Percentiles rank a stretch among this genome's conserved stretches.
Evolutionary conservation across 1,284 basidiomycete genomes (phyloP).

Genomic region (Lentinula novae-zelandiae): DNA sequence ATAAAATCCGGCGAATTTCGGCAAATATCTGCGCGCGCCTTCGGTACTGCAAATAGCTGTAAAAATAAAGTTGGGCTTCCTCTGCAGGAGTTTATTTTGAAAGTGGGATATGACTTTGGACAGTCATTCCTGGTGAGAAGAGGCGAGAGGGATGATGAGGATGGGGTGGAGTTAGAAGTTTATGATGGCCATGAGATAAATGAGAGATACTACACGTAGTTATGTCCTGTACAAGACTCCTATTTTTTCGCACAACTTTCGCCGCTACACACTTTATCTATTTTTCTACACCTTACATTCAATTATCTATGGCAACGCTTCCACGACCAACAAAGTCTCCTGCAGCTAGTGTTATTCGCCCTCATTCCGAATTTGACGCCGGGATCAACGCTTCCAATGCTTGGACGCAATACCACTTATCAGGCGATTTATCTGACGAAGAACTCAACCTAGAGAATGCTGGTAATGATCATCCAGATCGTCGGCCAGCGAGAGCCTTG

Average conservation of each 20-base stretch:
- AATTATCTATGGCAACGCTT: slow-evolving; percentile 26
- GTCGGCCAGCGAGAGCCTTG: slow-evolving; percentile 56
- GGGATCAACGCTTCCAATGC: slow-evolving; percentile 73
- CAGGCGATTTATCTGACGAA: slow-evolving; percentile 34
- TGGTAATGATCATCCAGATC: slow-evolving; percentile 28
- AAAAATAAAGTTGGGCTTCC: no score
- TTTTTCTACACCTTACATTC: not conserved
- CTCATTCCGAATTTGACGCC: slow-evolving; percentile 59
- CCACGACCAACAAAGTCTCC: slow-evolving; percentile 22
- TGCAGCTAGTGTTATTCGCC: slow-evolving; percentile 13
- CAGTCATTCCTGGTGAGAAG: no score
- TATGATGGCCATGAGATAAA: no score
- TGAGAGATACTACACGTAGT: no score
- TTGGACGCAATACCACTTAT: slow-evolving; percentile 56
- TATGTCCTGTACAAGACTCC: not conserved
- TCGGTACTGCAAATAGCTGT: no score
- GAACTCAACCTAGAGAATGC: slow-evolving; percentile 21
- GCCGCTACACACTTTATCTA: not conserved
- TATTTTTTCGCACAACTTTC: not conserved
- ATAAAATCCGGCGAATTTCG: no score
- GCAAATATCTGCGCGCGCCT: no score
- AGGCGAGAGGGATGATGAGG: no score
- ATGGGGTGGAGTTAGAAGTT: no score
- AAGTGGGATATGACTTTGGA: no score
- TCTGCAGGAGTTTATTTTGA: no score